These are phyloP conservation scores for Lipomyces kockii DNA, from an alignment of 805 yeast genomes.

Conservation along the genomic window DNA sequence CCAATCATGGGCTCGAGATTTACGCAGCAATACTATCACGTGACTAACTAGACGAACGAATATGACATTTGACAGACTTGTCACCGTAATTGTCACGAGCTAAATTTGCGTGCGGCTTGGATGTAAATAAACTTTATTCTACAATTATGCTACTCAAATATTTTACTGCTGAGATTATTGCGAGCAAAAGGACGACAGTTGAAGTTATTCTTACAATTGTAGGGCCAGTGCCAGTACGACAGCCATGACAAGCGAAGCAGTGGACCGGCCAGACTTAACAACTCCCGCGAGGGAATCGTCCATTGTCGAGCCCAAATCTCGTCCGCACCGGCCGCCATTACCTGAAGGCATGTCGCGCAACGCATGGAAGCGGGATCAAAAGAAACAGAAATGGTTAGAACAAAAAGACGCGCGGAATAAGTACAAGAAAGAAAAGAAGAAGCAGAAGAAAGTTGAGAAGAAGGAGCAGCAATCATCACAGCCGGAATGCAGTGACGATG, in stretches of 20 bases:
- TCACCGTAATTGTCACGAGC: background rate
- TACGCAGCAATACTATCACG: background rate
- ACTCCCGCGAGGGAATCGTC: background rate
- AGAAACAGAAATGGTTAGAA: slow-evolving; percentile 60
- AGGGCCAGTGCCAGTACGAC: background rate
- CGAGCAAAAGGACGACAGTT: background rate
- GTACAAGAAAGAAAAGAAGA: slow-evolving; percentile 55
- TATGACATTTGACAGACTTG: background rate
- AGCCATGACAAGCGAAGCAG: background rate
- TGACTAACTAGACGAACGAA: background rate
- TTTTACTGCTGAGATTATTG: no score
- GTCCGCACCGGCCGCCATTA: background rate
- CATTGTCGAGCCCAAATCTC: background rate
- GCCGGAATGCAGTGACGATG: slow-evolving; percentile 43
- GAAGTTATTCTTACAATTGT: background rate
- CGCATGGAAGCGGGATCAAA: slow-evolving; percentile 78
- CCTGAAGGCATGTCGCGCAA: slow-evolving; percentile 90
- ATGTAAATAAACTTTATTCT: background rate
- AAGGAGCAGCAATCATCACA: slow-evolving; percentile 46
- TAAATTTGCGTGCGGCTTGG: background rate
- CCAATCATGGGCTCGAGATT: background rate
- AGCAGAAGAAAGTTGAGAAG: slow-evolving; percentile 46
- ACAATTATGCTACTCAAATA: no score
- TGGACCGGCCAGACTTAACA: background rate
- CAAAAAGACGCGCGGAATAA: slow-evolving; percentile 58